Base-by-base conservation (phyloP, 2,329 filamentous ascomycete species). In the Celoporthe dispersa region DNA sequence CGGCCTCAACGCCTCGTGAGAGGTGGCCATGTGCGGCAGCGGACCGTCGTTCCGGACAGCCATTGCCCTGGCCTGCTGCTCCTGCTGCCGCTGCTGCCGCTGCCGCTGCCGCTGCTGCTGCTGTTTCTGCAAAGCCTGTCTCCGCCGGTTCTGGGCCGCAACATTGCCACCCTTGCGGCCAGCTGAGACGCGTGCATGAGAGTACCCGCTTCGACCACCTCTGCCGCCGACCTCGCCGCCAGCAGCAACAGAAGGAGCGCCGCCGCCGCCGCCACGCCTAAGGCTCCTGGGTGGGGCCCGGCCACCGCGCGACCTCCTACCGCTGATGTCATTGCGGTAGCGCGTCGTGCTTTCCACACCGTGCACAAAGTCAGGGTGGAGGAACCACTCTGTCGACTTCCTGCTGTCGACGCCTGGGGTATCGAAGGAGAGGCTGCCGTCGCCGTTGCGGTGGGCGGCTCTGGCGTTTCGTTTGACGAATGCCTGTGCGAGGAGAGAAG, bases 261-360 rank as follows among this genome's bases (percentile, higher is more conserved):
- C 41, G 7, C 68, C 37, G 25, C 71, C 72, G n/a, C 67, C 57
- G 48, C 75, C 74, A 25, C 75, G 67, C 61, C 78, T 75, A 19
- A 31, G 25, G 9, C 41, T 31, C 31, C 39, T 60, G 11, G 8
- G n/a, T 19, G 28, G 12, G 12, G 31, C 31, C 12, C 33, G 25
- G 22, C 41, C 37, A 1, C n/a, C 55, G 41, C 66, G 66, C 5
- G 55, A 61, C 25, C 66, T 41, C 31, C 57, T 61, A 41, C 55
- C 66, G 70, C 81, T 75, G 70, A 81, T 81, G 35, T 76, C 78
- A 74, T 90, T 90, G 73, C 92, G 88, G 79, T 92, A 94, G 73
- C 91, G 84, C 1, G 95, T 98, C 0, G 95, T 98, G 70, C 93
- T 95, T 79, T 94, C 89, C 64, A 98, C 92, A 35, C 93, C 92